Evolutionary conservation across 108 stramenopile species (phyloP), one percentile per base, ranked within the genome.

Genomic region (Asterionellopsis glacialis): DNA sequence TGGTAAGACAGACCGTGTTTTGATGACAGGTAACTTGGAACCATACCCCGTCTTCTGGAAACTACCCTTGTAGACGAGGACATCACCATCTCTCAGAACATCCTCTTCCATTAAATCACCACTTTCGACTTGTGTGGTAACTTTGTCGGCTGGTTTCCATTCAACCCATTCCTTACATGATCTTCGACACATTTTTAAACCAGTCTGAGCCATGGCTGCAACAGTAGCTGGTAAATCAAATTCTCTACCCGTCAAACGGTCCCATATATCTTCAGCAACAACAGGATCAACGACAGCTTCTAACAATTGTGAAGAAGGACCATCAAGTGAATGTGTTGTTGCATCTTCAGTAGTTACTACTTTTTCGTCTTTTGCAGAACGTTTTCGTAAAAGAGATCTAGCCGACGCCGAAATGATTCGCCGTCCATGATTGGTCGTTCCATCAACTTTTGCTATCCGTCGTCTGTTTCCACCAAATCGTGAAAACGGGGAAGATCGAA

Each of bases 1-100:
- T 14, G 78, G 78, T 40, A 93, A 53, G 11, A 90, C 70, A 11
- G 86, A 78, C 43, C 63, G 70, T 1, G 88, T 84, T 54, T 87
- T 88, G 59, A 93, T 79, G 16, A 88, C 60, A 0, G 92, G 92
- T 21, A 88, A 43, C 41, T 90, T 65, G 11, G 75, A 51, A 40
- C 92, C 92, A 41, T 84, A 65, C 6, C 73, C 73, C 9, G 75
- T 75, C 33, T 61, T 25, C 22, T 70, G 68, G 44, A 79, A 75
- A 61, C 74, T 74, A 5, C 91, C 88, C 1, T 73, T 69, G 72
- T 83, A 87, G 13, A 88, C 88, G 38, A 86, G 41, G 41, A 78
- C 68, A 28, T 70, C 57, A 7, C 33, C 33, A 33, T 33, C 33
- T 5, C 33, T 2, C 33, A 33, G 7, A 5, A 33, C 33, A 1